A percentile compares a stretch with the other conserved stretches of the same genome.
Evolutionary conservation across 2,329 filamentous ascomycete genomes (phyloP).

Genomic region (Didymella exigua): DNA sequence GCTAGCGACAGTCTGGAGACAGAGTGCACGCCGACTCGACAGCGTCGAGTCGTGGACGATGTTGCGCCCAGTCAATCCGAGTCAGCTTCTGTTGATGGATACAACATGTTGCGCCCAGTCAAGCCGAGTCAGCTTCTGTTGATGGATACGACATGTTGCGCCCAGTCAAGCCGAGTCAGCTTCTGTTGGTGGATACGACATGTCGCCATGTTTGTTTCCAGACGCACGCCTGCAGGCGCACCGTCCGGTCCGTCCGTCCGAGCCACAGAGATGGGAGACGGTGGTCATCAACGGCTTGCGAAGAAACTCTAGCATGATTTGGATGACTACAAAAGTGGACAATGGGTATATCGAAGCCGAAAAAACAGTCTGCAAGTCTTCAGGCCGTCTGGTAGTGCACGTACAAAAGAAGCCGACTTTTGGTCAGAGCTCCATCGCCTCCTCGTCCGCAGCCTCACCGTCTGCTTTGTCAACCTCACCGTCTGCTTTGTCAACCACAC

Average conservation of each 20-base stretch:
- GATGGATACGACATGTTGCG: too few relatives aligned
- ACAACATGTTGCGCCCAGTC: neutral
- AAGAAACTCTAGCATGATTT: too few relatives aligned
- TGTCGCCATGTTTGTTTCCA: too few relatives aligned
- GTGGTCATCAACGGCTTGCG: too few relatives aligned
- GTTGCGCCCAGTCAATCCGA: neutral
- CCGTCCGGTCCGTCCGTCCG: too few relatives aligned
- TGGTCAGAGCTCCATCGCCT: conserved; percentile 1
- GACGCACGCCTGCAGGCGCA: too few relatives aligned
- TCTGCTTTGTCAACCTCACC: neutral
- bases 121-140: neutral
- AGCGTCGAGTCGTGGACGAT: neutral
- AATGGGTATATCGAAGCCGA: conserved; percentile 7
- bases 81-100: neutral
- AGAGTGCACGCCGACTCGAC: neutral
- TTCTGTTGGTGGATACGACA: too few relatives aligned
- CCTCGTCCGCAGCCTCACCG: neutral
- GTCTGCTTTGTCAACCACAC: neutral
- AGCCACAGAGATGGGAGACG: too few relatives aligned
- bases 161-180: neutral
- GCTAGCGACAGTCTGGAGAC: neutral
- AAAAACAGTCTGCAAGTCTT: too few relatives aligned
- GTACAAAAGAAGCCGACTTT: neutral
- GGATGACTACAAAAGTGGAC: neutral
- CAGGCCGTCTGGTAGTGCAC: neutral